Conservation (phyloP, 2,329 filamentous ascomycete species). For the Zymoseptoria tritici region DNA sequence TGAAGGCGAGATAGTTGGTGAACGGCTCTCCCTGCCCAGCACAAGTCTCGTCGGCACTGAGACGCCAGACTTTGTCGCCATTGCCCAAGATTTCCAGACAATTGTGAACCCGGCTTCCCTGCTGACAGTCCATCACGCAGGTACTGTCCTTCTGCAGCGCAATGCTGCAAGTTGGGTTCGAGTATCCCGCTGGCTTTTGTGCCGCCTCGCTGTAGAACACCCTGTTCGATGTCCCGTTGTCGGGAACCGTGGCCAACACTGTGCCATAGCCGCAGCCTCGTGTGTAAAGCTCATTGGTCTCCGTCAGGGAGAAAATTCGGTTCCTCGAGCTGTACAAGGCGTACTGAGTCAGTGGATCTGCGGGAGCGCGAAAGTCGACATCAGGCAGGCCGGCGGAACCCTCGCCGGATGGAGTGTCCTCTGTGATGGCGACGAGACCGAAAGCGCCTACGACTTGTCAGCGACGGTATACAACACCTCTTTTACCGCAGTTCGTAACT, state of each 20-base stretch:
- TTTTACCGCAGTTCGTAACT: too few relatives aligned
- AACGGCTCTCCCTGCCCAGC: neutral
- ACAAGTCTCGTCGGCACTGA: neutral
- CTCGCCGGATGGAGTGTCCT: neutral
- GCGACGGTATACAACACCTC: too few relatives aligned
- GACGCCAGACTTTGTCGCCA: neutral
- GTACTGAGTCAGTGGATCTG: neutral
- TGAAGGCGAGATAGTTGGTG: neutral
- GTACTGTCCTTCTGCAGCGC: neutral
- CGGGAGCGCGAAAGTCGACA: neutral
- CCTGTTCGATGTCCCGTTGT: neutral
- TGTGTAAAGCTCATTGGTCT: neutral
- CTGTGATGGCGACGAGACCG: too few relatives aligned
- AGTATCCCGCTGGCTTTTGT: neutral
- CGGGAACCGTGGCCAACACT: neutral
- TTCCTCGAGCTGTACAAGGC: neutral
- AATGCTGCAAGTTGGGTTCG: neutral
- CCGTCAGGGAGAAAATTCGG: neutral
- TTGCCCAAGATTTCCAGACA: neutral
- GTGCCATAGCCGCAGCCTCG: neutral
- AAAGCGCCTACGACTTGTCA: too few relatives aligned
- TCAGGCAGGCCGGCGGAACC: neutral
- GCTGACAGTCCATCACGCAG: neutral
- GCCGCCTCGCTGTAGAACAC: neutral
- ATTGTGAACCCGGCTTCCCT: neutral